phyloP scores from a whole-genome alignment of 2,329 filamentous ascomycete species.

The Septoria petroselini region DNA sequence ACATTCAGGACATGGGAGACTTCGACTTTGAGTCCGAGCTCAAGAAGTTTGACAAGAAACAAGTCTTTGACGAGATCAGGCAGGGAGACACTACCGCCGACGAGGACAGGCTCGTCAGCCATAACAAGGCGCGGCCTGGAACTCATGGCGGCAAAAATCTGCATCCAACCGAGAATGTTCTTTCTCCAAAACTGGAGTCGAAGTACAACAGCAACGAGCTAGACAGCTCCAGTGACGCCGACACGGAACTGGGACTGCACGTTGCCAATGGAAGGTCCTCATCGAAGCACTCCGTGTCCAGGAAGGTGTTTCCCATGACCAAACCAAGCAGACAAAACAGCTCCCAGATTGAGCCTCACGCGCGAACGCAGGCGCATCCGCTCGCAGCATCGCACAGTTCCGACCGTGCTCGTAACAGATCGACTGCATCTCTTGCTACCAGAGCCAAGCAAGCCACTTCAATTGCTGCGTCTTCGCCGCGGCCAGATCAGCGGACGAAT shows the following conservation, averaged over 20 bases:
- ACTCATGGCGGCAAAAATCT: constrained; percentile 74
- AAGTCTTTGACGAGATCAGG: constrained; percentile 86
- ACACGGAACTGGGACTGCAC: constrained; percentile 38
- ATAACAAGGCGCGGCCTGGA: constrained; percentile 66
- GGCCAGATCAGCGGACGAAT: constrained; percentile 29
- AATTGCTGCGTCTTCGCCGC: constrained; percentile 30
- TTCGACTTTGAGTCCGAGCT: constrained; percentile 90
- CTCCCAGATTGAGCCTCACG: constrained; percentile 37
- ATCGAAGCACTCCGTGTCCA: constrained; percentile 32
- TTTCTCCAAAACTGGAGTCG: constrained; percentile 54
- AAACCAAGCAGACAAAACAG: constrained; percentile 41
- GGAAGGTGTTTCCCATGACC: constrained; percentile 30
- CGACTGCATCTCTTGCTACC: constrained; percentile 27
- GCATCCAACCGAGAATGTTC: constrained; percentile 86
- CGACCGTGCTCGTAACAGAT: constrained; percentile 30
- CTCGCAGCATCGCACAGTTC: constrained; percentile 34
- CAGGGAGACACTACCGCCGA: constrained; percentile 88
- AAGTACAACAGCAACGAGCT: constrained; percentile 32
- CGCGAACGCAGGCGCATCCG: constrained; percentile 28
- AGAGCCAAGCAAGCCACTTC: constrained; percentile 25
- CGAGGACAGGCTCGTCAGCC: constrained; percentile 81
- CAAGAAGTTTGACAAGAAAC: constrained; percentile 91
- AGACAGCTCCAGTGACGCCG: constrained; percentile 36
- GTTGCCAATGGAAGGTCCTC: constrained; percentile 36
- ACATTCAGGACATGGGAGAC: constrained; percentile 87